phyloP scores from a whole-genome alignment of 495 filamentous ascomycete species.

The Penicillium alfredii region DNA sequence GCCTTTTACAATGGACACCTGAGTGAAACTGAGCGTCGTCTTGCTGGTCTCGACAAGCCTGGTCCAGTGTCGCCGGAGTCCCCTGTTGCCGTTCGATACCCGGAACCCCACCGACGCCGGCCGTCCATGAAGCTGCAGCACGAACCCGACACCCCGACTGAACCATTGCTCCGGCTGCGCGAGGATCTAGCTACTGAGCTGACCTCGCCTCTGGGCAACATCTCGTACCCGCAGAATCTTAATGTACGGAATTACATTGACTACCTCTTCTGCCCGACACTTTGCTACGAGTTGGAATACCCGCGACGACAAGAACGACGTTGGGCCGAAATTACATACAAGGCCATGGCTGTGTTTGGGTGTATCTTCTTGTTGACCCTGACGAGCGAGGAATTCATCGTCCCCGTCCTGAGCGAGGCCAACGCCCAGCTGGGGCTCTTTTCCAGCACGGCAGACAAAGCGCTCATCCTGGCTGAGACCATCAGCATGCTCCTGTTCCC shows the following conservation, averaged over 20 bases:
- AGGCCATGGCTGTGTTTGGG: slow-evolving; percentile 86
- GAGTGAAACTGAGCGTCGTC: slow-evolving; percentile 72
- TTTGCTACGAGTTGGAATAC: slow-evolving; percentile 98
- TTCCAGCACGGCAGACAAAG: slow-evolving; percentile 55
- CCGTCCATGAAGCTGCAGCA: slow-evolving; percentile 30
- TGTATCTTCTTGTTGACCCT: slow-evolving; percentile 93
- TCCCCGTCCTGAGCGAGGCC: slow-evolving; percentile 81
- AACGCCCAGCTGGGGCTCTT: slow-evolving; percentile 55
- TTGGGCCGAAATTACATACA: slow-evolving; percentile 80
- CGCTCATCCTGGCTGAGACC: slow-evolving; percentile 81
- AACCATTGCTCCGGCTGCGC: slow-evolving; percentile 59
- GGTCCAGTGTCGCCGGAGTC: slow-evolving; percentile 55
- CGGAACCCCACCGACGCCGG: slow-evolving; percentile 47
- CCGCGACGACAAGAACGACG: slow-evolving; percentile 67
- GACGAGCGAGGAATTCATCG: slow-evolving; percentile 90
- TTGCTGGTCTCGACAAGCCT: slow-evolving; percentile 74
- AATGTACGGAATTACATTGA: slow-evolving; percentile 76
- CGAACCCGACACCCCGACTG: slow-evolving; percentile 32
- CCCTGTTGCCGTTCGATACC: slow-evolving; percentile 65
- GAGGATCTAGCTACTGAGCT: slow-evolving; percentile 87
- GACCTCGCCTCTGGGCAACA: slow-evolving; percentile 78
- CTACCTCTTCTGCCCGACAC: slow-evolving; percentile 85
- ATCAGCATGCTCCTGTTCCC: slow-evolving; percentile 92
- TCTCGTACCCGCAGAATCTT: slow-evolving; percentile 88
- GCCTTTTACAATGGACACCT: slow-evolving; percentile 97